phyloP scores from a whole-genome alignment of 78 protist species.

The Chrysochromulina tobinii region DNA sequence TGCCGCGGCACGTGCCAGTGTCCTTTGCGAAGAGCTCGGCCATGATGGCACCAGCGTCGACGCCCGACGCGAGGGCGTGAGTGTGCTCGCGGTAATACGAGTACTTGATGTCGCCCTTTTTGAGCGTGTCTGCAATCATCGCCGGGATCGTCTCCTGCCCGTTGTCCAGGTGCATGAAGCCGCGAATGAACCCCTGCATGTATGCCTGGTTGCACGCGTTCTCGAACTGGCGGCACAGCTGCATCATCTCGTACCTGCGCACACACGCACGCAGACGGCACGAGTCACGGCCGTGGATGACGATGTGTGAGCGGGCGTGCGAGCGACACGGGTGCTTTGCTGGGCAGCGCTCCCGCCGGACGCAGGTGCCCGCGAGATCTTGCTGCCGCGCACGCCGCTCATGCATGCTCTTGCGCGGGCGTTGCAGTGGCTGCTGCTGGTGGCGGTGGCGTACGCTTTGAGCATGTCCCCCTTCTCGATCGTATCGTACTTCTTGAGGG shows the following conservation, averaged over 20 bases:
- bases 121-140: constrained; percentile 25
- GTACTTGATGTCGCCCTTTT: constrained; percentile 37
- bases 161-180: constrained; percentile 54
- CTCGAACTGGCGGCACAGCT: constrained; percentile 51
- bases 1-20: constrained; percentile 46
- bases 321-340: no score
- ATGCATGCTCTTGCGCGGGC: no score
- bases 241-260: constrained; percentile 26
- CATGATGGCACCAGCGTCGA: constrained; percentile 30
- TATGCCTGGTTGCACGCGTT: constrained; percentile 45
- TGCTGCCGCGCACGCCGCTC: no score
- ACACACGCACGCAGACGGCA: no score
- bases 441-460: background rate
- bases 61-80: constrained; percentile 47
- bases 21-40: constrained; percentile 42
- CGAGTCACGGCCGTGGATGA: no score
- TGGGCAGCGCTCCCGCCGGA: no score
- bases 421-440: no score
- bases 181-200: constrained; percentile 39
- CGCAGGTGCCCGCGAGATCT: no score
- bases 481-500: background rate
- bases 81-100: constrained; percentile 53
- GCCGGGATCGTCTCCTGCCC: constrained; percentile 52
- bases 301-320: no score
- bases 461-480: background rate